Evolutionary conservation across 495 filamentous ascomycete species (phyloP).

Genomic region (Lasiosphaeria miniovina): DNA sequence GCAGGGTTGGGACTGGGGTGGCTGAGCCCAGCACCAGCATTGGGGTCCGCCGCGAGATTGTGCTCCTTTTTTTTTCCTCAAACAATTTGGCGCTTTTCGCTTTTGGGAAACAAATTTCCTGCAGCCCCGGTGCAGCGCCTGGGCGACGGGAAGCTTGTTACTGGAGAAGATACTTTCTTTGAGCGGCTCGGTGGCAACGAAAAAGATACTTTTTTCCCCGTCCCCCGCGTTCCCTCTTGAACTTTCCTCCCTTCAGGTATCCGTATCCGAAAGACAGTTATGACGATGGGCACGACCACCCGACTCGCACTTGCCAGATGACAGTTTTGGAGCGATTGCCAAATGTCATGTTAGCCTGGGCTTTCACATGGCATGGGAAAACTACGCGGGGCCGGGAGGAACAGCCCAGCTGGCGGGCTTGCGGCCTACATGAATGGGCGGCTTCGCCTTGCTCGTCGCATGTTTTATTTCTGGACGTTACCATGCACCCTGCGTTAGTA

Average conservation of each 20-base stretch:
- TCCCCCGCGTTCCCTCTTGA: neutral
- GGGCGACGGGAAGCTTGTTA: neutral
- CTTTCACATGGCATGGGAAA: slow-evolving; percentile 2
- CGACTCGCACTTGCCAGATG: neutral
- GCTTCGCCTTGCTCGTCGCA: slow-evolving; percentile 1
- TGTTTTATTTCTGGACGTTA: neutral
- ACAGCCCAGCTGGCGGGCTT: neutral
- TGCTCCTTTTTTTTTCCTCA: slow-evolving; percentile 3
- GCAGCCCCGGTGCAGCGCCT: neutral
- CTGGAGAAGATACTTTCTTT: neutral
- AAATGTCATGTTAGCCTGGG: neutral
- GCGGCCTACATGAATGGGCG: neutral
- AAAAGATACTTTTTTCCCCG: neutral
- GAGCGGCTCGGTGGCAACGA: no score
- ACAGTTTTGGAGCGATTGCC: neutral
- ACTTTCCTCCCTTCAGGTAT: neutral
- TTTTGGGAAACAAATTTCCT: slow-evolving; percentile 29
- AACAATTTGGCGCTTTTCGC: slow-evolving; percentile 19
- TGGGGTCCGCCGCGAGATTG: slow-evolving; percentile 14
- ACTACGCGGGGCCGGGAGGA: neutral
- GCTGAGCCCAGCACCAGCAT: slow-evolving; percentile 3
- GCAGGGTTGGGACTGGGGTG: slow-evolving; percentile 20
- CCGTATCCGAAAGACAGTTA: neutral
- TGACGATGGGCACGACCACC: neutral
- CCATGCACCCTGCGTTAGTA: neutral